Evolutionary conservation across 305 asterid genomes (phyloP), one percentile per base, ranked within the genome.

Genomic region (Vinca major): DNA sequence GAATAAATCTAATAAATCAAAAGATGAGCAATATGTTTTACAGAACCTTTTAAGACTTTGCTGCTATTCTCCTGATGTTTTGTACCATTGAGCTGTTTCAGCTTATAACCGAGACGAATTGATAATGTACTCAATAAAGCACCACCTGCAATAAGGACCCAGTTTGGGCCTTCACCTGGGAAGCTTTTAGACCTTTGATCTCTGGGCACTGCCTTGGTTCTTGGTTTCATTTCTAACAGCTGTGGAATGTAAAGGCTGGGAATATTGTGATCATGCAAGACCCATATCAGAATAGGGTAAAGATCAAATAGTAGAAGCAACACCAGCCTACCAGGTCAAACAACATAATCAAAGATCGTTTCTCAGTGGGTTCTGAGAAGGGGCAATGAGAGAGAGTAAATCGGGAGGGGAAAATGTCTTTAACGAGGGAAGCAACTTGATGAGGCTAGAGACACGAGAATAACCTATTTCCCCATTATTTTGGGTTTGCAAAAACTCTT

Each of bases 101-200:
- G 84, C 84, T 88, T 89, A 77, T 77, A 91, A 56, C 96, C 98
- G 56, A 91, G 82, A 76, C 92, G 95, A 74, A 91, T 68, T 13
- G 98, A 89, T 72, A 91, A 71, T 37, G 90, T 85, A 80, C 96
- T 89, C 71, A 91, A 71, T 77, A 91, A 75, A 45, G 92, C 95
- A 82, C 94, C 86, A 50, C 96, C 96, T 36, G 94, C 96, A 73
- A 91, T 84, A 73, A 91, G 79, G 74, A 91, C 71, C 96, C 98
- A 91, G 71, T 91, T 89, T 14, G 95, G 88, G 50, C 94, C 92
- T 71, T 86, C 95, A 48, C 79, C 81, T 68, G 80, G 89, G 44
- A 73, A 74, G 73, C 81, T 80, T 72, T 73, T 78, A 66, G 91
- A 78, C 75, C 85, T 80, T 76, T 73, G 81, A 56, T 73, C 44